Base-by-base conservation (phyloP, 2,329 filamentous ascomycete species). In the Nemania abortiva region DNA sequence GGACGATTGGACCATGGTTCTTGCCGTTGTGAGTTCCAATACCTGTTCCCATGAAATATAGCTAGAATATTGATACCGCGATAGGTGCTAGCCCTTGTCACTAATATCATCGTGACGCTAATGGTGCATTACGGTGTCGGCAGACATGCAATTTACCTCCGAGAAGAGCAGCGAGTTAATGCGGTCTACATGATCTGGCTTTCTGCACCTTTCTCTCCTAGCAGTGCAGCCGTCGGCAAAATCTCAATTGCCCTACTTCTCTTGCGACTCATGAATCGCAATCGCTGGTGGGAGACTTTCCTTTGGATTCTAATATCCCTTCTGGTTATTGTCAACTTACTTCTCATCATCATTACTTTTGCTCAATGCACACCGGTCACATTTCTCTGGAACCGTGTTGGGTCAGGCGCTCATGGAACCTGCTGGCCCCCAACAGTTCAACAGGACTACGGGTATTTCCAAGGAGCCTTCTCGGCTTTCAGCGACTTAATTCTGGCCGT, bases 71-170 rank as follows among this genome's bases (percentile, higher is more conserved):
- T 50, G n/a, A 11, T 47, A 6, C 22, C 13, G 5, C 13, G n/a
- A 24, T n/a, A 50, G 47, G 20, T 24, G 3, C 22, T 50, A n/a
- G 47, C 47, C 6, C 47, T 50, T 50, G 47, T 24, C 6, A 50
- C 47, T 24, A 24, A 13, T 24, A 24, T 24, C n/a, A 20, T 24
- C 9, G 20, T 50, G 3, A 50, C 47, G 5, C n/a, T 50, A 18
- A 50, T 50, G 47, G 47, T 50, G 20, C 47, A 50, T 24, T 50
- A 50, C 22, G 47, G 47, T 13, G 47, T 50, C n/a, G 47, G 47
- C 47, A 20, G 47, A 24, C 47, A 50, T 50, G n/a, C 47, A 24
- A 5, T 24, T 3, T 50, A 50, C 47, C 47, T 50, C 5, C 3
- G 22, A 6, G n/a, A 20, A 20, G n/a, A 24, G 47, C 47, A 50